Evolutionary conservation across 164 flowering plant genomes (phyloP).

Genomic region (Kingdonia uniflora): DNA sequence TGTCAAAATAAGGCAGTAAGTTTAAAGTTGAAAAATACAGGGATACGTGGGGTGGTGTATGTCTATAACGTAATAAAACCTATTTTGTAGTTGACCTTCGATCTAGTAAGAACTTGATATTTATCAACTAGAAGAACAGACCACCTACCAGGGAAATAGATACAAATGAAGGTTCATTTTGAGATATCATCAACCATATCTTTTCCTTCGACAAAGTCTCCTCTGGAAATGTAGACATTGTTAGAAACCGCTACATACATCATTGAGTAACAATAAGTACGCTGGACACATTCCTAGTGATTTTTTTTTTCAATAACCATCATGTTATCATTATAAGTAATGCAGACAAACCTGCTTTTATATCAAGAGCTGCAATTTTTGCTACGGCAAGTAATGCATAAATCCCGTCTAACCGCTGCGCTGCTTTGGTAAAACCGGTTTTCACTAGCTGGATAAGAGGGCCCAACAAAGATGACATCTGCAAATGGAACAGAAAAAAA

Average conservation of each 20-base stretch:
- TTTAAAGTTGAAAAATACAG: no score
- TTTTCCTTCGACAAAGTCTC: slow-evolving; percentile 73
- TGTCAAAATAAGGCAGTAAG: no score
- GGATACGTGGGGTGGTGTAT: no score
- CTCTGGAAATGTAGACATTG: slow-evolving; percentile 32
- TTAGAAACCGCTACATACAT: neutral
- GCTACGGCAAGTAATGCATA: slow-evolving; percentile 66
- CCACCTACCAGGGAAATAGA: slow-evolving; percentile 55
- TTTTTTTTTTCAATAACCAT: no score
- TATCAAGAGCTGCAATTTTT: slow-evolving; percentile 68
- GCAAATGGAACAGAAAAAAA: slow-evolving; percentile 7
- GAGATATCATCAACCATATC: slow-evolving; percentile 74
- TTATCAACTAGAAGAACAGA: neutral
- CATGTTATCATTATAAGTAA: neutral
- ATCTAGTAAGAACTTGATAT: no score
- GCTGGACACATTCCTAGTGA: no score
- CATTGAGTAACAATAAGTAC: no score
- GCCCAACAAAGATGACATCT: slow-evolving; percentile 64
- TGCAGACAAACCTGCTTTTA: slow-evolving; percentile 57
- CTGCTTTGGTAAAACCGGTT: slow-evolving; percentile 85
- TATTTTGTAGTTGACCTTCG: no score
- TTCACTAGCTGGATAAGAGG: slow-evolving; percentile 85
- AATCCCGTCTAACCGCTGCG: slow-evolving; percentile 87
- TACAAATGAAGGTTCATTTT: slow-evolving; percentile 77
- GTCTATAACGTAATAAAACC: no score